Evolutionary conservation across 257 asterid genomes (phyloP).

Genomic region (Hygrophila difformis): DNA sequence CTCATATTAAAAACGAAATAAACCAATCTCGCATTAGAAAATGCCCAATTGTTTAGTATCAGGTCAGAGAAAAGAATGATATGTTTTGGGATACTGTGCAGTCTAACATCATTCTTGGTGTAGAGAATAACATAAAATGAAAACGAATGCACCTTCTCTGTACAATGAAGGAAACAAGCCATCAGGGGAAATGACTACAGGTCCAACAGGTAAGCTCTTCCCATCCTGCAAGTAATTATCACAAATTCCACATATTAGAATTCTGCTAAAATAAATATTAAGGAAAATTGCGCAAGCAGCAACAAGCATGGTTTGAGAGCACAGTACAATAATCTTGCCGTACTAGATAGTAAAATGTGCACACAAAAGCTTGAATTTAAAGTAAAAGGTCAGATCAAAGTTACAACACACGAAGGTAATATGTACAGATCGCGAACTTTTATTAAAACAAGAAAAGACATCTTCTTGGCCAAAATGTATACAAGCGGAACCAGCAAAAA

Average conservation of each 20-base stretch:
- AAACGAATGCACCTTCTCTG: constrained; percentile 82
- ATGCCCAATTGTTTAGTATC: too few species aligned
- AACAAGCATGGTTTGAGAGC: constrained; percentile 5
- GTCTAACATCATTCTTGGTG: too few species aligned
- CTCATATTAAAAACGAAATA: too few species aligned
- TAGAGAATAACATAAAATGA: too few species aligned
- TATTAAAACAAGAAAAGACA: not conserved
- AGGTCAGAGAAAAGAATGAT: too few species aligned
- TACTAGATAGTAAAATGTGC: not conserved
- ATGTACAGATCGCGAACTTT: not conserved
- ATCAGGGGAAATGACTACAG: constrained; percentile 98
- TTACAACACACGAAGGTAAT: too few species aligned
- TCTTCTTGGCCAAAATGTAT: not conserved
- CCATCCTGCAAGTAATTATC: constrained; percentile 68
- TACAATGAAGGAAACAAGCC: constrained; percentile 91
- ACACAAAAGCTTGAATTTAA: not conserved
- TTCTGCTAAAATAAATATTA: not conserved
- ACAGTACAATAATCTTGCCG: not conserved
- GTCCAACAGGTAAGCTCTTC: constrained; percentile 88
- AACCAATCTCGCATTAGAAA: too few species aligned
- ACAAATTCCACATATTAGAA: not conserved
- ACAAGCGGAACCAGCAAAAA: not conserved
- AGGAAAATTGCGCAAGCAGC: constrained; percentile 3
- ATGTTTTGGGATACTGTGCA: too few species aligned
- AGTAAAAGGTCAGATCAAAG: not conserved